Evolutionary conservation across 2,329 filamentous ascomycete genomes (phyloP), one percentile per base, ranked within the genome.

Genomic region (Penicillium sp.): DNA sequence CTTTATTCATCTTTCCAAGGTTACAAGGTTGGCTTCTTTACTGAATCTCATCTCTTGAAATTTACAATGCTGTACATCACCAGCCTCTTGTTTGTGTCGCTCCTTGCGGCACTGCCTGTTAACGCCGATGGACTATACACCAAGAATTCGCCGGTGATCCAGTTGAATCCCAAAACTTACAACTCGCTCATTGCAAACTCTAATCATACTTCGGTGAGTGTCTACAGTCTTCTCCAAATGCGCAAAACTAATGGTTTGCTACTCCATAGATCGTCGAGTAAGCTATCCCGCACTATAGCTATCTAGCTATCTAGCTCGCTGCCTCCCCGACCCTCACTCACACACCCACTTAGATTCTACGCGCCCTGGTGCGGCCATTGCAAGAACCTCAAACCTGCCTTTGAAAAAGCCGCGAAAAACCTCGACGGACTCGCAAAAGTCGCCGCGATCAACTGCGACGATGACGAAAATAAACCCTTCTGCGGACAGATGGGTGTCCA

Each of bases 301-400:
- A 39, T 29, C 45, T 55, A 49, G 37, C 37, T 45, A 32, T 35
- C 45, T 22, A 45, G 39, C 31, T 37, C 40, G 20, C 29, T 37
- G 10, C 38, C 45, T 38, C 38, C 39, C 42, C 16, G 24, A 40
- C 50, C 40, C 47, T 61, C 56, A 22, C 56, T 57, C 50, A 52
- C 45, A 20, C 13, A 65, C 59, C 56, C 58, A 53, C 57, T 55
- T 50, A 90, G 92, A 77, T 97, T 97, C 82, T 97, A 96, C 70
- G 93, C 93, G 9, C 93, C 93, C 24, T 97, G 93, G 93, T 97
- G 94, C 69, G 94, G 93, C 40, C 94, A 97, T 78, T 99, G 94
- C 79, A 84, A 96, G 77, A 97, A 89, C 77, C 88, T 99, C 69
- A 92, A 97, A 78, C 93, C 92, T 3, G 90, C 90, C 43, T 99